These are phyloP conservation scores for Periconia digitata DNA, from an alignment of 2,329 filamentous ascomycete genomes.

Conservation along the genomic window DNA sequence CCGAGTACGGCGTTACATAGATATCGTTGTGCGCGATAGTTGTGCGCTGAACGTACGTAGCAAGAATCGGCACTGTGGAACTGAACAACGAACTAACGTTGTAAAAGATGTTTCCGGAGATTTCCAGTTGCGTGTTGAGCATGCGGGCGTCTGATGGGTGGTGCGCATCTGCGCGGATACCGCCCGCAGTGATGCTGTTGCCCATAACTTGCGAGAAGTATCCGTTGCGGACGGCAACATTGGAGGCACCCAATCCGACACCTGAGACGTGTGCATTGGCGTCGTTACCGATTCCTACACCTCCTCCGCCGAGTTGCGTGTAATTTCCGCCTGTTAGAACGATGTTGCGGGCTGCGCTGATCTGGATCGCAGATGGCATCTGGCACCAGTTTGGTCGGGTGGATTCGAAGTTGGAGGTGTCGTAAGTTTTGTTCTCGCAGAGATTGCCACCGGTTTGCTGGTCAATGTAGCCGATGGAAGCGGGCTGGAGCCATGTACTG, in stretches of 20 bases:
- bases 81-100: slow-evolving; percentile 16
- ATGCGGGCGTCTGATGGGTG: slow-evolving; percentile 15
- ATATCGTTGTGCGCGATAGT: slow-evolving; percentile 16
- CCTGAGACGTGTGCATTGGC: slow-evolving; percentile 16
- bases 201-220: slow-evolving; percentile 20
- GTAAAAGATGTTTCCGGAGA: slow-evolving; percentile 18
- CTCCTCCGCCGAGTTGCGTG: slow-evolving; percentile 14
- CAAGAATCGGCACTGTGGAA: slow-evolving; percentile 16
- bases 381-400: slow-evolving; percentile 16
- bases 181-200: slow-evolving; percentile 17
- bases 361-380: slow-evolving; percentile 16
- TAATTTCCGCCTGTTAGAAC: slow-evolving; percentile 15
- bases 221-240: slow-evolving; percentile 11
- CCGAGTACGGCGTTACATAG: slow-evolving; percentile 15
- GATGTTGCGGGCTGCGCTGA: slow-evolving; percentile 18
- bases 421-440: slow-evolving; percentile 18
- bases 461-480: slow-evolving; percentile 13
- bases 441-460: slow-evolving; percentile 17
- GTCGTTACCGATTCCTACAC: slow-evolving; percentile 18
- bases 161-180: slow-evolving; percentile 14
- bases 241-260: slow-evolving; percentile 10
- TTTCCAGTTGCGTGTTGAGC: slow-evolving; percentile 12
- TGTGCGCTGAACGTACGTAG: slow-evolving; percentile 13
- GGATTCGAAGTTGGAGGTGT: slow-evolving; percentile 15
- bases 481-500: slow-evolving; percentile 15